Percentiles rank a stretch among this genome's conserved stretches.
Conservation (phyloP, 1,284 basidiomycete species). For the Marasmius oreades region DNA sequence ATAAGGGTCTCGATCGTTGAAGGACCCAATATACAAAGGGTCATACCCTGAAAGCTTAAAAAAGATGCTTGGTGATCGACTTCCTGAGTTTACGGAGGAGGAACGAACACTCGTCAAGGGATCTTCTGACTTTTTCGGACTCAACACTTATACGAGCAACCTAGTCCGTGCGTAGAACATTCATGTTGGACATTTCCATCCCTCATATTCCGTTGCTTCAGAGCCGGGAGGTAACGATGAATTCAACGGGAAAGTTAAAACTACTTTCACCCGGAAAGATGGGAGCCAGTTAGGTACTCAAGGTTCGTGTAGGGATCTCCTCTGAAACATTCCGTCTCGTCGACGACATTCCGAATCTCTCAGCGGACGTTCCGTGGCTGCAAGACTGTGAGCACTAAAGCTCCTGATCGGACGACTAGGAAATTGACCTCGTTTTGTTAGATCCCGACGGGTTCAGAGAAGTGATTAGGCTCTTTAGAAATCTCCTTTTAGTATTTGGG, state of each 20-base stretch:
- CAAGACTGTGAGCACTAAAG: constrained; percentile 49
- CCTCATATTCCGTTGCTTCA: constrained; percentile 20
- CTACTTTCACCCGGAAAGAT: constrained; percentile 59
- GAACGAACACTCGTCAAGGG: constrained; percentile 62
- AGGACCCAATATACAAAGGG: constrained; percentile 74
- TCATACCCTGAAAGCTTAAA: constrained; percentile 64
- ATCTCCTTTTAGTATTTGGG: not conserved
- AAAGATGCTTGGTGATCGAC: constrained; percentile 56
- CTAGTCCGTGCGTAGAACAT: constrained; percentile 49
- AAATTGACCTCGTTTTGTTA: constrained; percentile 19
- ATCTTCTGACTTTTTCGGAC: constrained; percentile 68
- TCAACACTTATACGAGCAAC: constrained; percentile 75
- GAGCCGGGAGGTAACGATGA: constrained; percentile 62
- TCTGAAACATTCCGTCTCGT: not conserved
- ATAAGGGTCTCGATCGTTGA: constrained; percentile 16
- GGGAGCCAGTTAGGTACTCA: constrained; percentile 67
- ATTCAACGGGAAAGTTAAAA: constrained; percentile 61
- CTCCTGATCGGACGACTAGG: not conserved
- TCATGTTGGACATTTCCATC: constrained; percentile 6
- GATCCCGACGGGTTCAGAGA: constrained; percentile 59
- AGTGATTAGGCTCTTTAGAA: constrained; percentile 23
- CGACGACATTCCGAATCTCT: not conserved
- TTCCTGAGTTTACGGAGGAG: constrained; percentile 62
- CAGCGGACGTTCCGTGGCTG: constrained; percentile 57
- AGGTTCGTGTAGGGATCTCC: constrained; percentile 9